These are phyloP conservation scores for Grammothele lineata DNA, from an alignment of 768 basidiomycete genomes.

Conservation along the genomic window DNA sequence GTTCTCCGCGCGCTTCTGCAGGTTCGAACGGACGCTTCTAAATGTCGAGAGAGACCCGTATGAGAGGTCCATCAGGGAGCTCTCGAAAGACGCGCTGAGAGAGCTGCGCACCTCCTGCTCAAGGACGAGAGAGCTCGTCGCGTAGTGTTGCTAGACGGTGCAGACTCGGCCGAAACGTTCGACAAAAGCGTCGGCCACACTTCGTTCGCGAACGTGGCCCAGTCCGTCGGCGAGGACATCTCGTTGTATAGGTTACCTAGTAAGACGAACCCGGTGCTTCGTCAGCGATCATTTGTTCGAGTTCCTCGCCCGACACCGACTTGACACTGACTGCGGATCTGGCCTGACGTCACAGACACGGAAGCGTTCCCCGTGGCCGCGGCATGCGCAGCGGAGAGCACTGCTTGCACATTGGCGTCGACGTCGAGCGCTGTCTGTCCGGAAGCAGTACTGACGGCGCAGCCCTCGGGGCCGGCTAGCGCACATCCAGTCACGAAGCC, in stretches of 20 bases:
- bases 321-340: constrained; percentile 4
- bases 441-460: not conserved
- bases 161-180: no score
- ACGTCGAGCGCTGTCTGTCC: constrained; percentile 1
- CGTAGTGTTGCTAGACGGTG: no score
- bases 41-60: no score
- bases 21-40: not conserved
- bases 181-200: constrained; percentile 2
- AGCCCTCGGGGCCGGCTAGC: constrained; percentile 6
- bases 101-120: no score
- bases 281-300: no score
- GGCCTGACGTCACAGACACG: constrained; percentile 1
- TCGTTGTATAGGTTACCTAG: not conserved
- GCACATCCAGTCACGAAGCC: constrained; percentile 9
- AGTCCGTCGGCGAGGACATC: not conserved
- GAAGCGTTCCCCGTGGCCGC: constrained; percentile 4
- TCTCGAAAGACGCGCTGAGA: no score
- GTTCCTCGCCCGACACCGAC: no score
- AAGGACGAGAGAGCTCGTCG: no score
- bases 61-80: no score
- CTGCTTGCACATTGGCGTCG: constrained; percentile 1
- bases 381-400: constrained; percentile 5
- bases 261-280: no score
- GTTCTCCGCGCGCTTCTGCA: not conserved
- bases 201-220: constrained; percentile 5